Evolutionary conservation across 106 monocot genomes (phyloP).

Genomic region (Apostasia ramifera): DNA sequence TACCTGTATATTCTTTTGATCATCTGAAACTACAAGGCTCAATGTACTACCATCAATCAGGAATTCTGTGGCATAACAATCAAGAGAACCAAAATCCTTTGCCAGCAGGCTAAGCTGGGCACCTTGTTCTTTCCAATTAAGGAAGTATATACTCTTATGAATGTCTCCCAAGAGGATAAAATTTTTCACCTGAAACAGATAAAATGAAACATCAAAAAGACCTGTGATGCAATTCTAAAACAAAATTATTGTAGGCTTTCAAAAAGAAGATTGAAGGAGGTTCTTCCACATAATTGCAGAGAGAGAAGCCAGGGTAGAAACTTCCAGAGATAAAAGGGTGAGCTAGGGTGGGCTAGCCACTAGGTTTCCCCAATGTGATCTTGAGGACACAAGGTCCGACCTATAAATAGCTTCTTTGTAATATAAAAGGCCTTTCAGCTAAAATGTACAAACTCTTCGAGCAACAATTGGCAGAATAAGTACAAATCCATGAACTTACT

Average conservation of each 20-base stretch:
- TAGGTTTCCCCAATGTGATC: no score
- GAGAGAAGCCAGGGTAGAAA: no score
- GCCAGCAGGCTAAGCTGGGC: conserved; percentile 87
- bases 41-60: conserved; percentile 93
- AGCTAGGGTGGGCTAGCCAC: no score
- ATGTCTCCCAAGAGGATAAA: conserved; percentile 91
- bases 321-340: no score
- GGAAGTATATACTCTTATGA: conserved; percentile 96
- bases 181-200: conserved; percentile 78
- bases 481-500: no score
- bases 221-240: neutral
- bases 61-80: conserved; percentile 98
- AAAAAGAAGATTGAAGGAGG: neutral
- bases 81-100: conserved; percentile 96
- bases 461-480: no score
- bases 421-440: no score
- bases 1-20: conserved; percentile 94
- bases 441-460: no score
- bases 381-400: no score
- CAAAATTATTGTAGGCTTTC: neutral
- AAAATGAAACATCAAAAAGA: neutral
- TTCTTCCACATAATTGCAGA: neutral
- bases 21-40: conserved; percentile 95
- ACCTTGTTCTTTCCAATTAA: conserved; percentile 98
- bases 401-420: no score